Percentiles rank a stretch among this genome's conserved stretches.
phyloP scores from a whole-genome alignment of 2,329 filamentous ascomycete species.

The Neopestalotiopsis rosae region DNA sequence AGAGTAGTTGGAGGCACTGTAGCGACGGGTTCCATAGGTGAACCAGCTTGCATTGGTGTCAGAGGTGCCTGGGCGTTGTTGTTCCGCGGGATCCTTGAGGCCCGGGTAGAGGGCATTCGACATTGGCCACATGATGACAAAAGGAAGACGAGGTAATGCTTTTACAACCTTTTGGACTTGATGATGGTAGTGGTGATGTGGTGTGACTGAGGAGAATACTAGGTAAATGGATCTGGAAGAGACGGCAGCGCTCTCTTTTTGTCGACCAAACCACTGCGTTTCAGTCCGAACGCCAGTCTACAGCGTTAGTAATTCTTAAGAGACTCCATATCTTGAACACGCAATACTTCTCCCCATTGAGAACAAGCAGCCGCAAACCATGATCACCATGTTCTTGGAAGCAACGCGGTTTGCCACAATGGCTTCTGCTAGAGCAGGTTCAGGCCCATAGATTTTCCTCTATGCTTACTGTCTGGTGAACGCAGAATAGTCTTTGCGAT shows the following conservation, averaged over 20 bases:
- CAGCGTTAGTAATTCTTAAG: not conserved
- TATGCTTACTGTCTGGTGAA: not conserved
- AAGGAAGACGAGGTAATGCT: not conserved
- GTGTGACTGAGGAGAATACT: not conserved
- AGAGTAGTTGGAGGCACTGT: constrained; percentile 15
- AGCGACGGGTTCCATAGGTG: constrained; percentile 9
- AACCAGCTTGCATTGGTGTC: constrained; percentile 11
- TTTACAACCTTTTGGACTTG: not conserved
- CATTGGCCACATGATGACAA: constrained; percentile 16
- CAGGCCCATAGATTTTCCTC: not conserved
- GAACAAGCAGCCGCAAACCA: not conserved
- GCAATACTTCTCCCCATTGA: not conserved
- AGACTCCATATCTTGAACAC: not conserved
- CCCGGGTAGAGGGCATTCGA: constrained; percentile 20
- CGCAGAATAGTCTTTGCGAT: not conserved
- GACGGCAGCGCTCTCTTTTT: constrained; percentile 10
- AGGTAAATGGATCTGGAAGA: not conserved
- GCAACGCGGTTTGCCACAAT: not conserved
- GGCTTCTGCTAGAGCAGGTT: not conserved
- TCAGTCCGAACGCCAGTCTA: not conserved
- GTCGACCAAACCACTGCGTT: not conserved
- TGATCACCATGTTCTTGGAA: not conserved
- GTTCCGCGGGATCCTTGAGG: constrained; percentile 7
- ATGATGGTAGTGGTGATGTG: not conserved
- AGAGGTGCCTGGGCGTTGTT: constrained; percentile 8